A percentile compares a stretch with the other conserved stretches of the same genome.
phyloP scores from a whole-genome alignment of 208 protist genomes.

The Histomonas meleagridis region DNA sequence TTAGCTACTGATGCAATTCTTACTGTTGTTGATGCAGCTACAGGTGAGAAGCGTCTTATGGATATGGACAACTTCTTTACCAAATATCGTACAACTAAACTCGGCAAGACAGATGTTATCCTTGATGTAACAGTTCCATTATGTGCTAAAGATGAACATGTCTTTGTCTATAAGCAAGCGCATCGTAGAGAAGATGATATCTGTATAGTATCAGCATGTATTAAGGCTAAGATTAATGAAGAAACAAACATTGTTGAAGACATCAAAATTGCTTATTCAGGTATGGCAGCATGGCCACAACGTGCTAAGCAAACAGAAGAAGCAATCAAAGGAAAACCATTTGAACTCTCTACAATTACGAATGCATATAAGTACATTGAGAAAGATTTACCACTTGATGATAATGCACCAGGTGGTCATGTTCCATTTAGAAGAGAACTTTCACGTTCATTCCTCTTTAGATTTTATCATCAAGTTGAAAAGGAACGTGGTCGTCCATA shows the following conservation, averaged over 20 bases:
- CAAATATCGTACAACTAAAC: constrained; percentile 54
- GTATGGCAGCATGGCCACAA: constrained; percentile 42
- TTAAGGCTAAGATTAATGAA: constrained; percentile 45
- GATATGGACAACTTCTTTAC: constrained; percentile 43
- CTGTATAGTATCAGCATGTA: constrained; percentile 60
- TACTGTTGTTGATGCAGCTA: not conserved
- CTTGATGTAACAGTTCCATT: constrained; percentile 35
- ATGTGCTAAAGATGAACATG: constrained; percentile 50
- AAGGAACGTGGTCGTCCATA: not conserved
- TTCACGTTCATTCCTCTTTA: constrained; percentile 63
- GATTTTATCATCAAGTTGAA: constrained; percentile 57
- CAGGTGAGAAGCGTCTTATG: not conserved
- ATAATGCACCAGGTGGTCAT: constrained; percentile 57
- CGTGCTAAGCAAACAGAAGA: constrained; percentile 45
- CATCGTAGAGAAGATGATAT: constrained; percentile 67
- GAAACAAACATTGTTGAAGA: constrained; percentile 40
- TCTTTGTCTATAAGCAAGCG: constrained; percentile 62
- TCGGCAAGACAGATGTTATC: constrained; percentile 57
- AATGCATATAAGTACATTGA: not conserved
- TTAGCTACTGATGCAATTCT: not conserved
- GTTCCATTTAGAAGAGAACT: constrained; percentile 58
- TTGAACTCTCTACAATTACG: not conserved
- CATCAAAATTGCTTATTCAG: constrained; percentile 50
- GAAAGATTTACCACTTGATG: constrained; percentile 41
- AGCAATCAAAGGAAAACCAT: constrained; percentile 48